Conservation (phyloP, 805 yeast species). For the Teunomyces funiuensis region DNA sequence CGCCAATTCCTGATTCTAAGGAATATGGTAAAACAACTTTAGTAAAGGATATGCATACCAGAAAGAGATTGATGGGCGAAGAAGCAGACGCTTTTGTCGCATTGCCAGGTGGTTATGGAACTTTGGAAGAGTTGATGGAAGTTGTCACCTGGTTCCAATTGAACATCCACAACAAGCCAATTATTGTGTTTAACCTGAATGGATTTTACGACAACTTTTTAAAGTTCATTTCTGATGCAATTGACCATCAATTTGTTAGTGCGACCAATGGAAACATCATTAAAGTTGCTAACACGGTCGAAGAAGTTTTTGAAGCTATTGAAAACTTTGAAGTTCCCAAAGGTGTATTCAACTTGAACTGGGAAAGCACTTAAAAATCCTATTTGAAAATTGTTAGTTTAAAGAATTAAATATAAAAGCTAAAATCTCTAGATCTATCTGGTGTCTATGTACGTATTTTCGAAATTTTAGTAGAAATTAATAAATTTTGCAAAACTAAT, state of each 20-base stretch:
- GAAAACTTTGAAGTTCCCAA: slow-evolving; percentile 64
- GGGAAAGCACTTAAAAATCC: slow-evolving; percentile 39
- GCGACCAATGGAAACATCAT: slow-evolving; percentile 65
- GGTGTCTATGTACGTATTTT: not conserved
- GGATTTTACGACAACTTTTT: slow-evolving; percentile 78
- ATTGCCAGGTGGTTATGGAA: slow-evolving; percentile 90
- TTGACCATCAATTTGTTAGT: slow-evolving; percentile 66
- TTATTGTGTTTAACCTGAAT: slow-evolving; percentile 71
- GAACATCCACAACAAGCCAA: slow-evolving; percentile 81
- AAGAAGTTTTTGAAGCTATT: slow-evolving; percentile 64
- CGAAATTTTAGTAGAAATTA: not conserved
- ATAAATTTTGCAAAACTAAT: slow-evolving; percentile 11
- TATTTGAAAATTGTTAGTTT: not conserved
- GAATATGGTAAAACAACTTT: slow-evolving; percentile 76
- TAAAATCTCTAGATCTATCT: not conserved
- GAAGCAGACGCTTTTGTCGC: slow-evolving; percentile 88
- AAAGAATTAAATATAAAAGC: no score
- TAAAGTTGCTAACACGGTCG: slow-evolving; percentile 64
- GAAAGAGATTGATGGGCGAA: slow-evolving; percentile 82
- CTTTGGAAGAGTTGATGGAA: slow-evolving; percentile 86
- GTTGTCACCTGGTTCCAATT: slow-evolving; percentile 89
- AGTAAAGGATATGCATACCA: slow-evolving; percentile 86
- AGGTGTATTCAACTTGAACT: slow-evolving; percentile 70
- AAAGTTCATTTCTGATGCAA: slow-evolving; percentile 58
- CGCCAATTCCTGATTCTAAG: slow-evolving; percentile 59